Evolutionary conservation across 1,284 basidiomycete genomes (phyloP), one percentile per base, ranked within the genome.

Genomic region (Cryptococcus jaspeensis): DNA sequence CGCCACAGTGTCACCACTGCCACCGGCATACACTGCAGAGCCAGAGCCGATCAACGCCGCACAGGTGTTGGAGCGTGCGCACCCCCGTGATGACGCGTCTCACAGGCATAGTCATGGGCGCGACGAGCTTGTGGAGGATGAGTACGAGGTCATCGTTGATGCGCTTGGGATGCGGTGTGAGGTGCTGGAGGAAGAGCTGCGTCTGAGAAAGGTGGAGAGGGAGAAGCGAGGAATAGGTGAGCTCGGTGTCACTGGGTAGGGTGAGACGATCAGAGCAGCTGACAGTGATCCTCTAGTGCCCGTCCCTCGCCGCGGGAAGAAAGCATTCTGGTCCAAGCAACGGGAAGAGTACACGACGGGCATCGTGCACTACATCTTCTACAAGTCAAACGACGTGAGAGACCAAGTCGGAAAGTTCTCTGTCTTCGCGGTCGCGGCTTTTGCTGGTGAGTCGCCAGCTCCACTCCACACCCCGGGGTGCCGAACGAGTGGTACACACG

Each of bases 1-100:
- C 9, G 15, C 40, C 22, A 20, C 51, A 0, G 58, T 59, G 15
- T 40, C 45, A 13, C 44, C 38, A 20, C 54, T 60, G 16, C 71
- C 70, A 7, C 73, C 73, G 0, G 70, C 73, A 3, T 75, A 75
- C 60, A 66, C 67, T 12, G 62, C 66, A 7, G 52, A 66, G 11
- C 67, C 71, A 3, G 66, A 65, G 18, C 65, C 66, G 12, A 43
- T 67, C 45, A 64, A 65, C 39, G 59, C 55, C 18, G 32, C 66
- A 5, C 61, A 67, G 16, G 47, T 72, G 3, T 60, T 73, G 11
- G 58, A 61, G 7, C 63, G 59, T 11, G 62, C 64, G n/a, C 73
- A 75, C 54, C 73, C 72, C 2, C 38, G 57, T 22, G 61, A 47
- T n/a, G 28, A 32, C 28, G 28, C 28, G 28, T 4, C 5, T 4